phyloP scores from a whole-genome alignment of 2,329 filamentous ascomycete genomes.

The Aspergillus fumigatiaffinis region DNA sequence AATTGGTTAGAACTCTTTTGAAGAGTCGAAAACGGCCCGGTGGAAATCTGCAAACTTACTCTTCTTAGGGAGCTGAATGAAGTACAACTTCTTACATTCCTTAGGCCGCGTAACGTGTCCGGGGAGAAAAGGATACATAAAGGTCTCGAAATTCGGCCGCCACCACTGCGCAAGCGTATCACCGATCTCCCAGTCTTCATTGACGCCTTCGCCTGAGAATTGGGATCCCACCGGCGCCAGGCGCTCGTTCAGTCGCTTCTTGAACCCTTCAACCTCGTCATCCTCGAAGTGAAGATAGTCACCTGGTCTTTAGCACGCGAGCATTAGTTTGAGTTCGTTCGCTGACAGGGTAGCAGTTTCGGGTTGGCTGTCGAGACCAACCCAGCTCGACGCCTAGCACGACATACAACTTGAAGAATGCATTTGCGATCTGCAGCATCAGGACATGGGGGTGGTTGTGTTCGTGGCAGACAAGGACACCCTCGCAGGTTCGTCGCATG shows the following conservation, averaged over 20 bases:
- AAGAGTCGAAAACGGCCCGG: neutral
- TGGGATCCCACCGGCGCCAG: conserved; percentile 85
- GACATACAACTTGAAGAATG: conserved; percentile 87
- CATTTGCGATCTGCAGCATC: conserved; percentile 98
- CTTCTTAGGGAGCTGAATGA: conserved; percentile 87
- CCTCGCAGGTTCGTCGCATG: conserved; percentile 96
- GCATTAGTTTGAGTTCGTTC: neutral
- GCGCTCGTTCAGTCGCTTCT: conserved; percentile 83
- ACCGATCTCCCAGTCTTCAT: conserved; percentile 90
- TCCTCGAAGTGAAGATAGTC: conserved; percentile 86
- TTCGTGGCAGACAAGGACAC: conserved; percentile 95
- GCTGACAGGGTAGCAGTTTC: neutral
- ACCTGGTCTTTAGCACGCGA: conserved; percentile 58
- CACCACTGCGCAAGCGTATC: conserved; percentile 98
- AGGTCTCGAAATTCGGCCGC: conserved; percentile 98
- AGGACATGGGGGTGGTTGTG: conserved; percentile 98
- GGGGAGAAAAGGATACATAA: conserved; percentile 98
- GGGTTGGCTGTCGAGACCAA: neutral
- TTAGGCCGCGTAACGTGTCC: conserved; percentile 94
- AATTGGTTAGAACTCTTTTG: neutral
- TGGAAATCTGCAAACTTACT: conserved; percentile 57
- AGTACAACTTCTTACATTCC: conserved; percentile 98
- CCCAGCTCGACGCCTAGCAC: neutral
- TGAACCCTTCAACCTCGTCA: conserved; percentile 93
- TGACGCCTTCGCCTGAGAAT: conserved; percentile 77